Evolutionary conservation across 495 filamentous ascomycete genomes (phyloP).

Genomic region (Neurospora pannonica): DNA sequence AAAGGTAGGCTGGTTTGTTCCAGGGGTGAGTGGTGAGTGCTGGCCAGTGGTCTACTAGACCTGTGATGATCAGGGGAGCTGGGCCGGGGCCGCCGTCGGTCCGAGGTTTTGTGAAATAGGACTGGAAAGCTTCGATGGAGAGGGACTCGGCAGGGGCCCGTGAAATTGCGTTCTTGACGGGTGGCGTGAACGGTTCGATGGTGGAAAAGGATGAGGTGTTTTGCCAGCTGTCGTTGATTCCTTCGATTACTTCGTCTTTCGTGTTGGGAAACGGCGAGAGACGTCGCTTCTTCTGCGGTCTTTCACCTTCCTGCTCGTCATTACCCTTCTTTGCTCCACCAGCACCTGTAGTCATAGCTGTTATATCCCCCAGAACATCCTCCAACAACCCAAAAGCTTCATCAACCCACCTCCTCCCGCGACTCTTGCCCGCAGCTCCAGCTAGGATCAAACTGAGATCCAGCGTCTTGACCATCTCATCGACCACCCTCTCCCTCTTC

Average conservation of each 20-base stretch:
- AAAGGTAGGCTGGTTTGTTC: slow-evolving; percentile 64
- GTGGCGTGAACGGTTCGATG: slow-evolving; percentile 32
- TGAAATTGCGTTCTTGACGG: slow-evolving; percentile 26
- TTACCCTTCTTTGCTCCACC: background rate
- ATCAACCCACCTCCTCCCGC: slow-evolving; percentile 54
- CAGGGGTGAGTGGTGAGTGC: slow-evolving; percentile 61
- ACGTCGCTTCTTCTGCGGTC: slow-evolving; percentile 18
- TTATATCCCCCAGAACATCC: slow-evolving; percentile 10
- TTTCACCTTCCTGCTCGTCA: background rate
- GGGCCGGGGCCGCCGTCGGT: slow-evolving; percentile 21
- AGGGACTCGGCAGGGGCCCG: slow-evolving; percentile 20
- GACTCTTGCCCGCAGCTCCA: slow-evolving; percentile 47
- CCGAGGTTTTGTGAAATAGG: slow-evolving; percentile 37
- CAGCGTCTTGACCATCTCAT: slow-evolving; percentile 50
- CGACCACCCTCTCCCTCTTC: slow-evolving; percentile 3
- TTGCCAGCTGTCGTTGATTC: slow-evolving; percentile 1
- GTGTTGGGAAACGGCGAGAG: background rate
- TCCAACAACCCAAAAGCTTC: slow-evolving; percentile 39
- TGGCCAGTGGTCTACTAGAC: slow-evolving; percentile 63
- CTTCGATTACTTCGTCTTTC: background rate
- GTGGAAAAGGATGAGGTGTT: slow-evolving; percentile 30
- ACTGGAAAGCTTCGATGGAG: slow-evolving; percentile 55
- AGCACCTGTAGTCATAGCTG: background rate
- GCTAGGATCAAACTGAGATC: slow-evolving; percentile 79
- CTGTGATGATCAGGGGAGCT: slow-evolving; percentile 60